Conservation (phyloP, 306 rosid species). For the Argentina anserina region DNA sequence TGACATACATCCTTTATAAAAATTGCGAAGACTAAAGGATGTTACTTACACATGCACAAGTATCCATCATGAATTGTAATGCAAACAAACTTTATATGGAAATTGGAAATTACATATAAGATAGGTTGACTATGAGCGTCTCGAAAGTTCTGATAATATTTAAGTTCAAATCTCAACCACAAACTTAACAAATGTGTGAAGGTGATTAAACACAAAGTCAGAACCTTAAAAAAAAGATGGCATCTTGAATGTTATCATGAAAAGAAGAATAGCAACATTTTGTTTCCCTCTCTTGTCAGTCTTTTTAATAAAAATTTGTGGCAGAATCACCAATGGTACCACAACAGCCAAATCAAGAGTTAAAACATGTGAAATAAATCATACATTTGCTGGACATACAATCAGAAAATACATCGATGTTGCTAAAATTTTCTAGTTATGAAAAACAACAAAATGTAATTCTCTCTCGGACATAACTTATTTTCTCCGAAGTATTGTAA, state of each 20-base stretch:
- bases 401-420: neutral
- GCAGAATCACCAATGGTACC: neutral
- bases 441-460: neutral
- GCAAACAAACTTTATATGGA: neutral
- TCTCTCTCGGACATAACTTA: neutral
- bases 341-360: neutral
- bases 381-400: neutral
- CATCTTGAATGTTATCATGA: neutral
- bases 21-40: neutral
- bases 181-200: neutral
- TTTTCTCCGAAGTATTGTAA: neutral
- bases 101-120: neutral
- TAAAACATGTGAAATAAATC: neutral
- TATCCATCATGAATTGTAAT: neutral
- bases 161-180: slow-evolving; percentile 12
- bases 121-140: neutral
- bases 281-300: neutral
- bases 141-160: neutral
- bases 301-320: neutral
- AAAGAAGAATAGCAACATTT: neutral
- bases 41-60: neutral
- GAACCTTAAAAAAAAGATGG: neutral
- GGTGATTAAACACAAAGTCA: neutral
- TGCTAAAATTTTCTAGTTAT: neutral
- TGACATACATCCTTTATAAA: neutral